Evolutionary conservation across 805 yeast species (phyloP), one percentile per base, ranked within the genome.

Genomic region (Wickerhamomyces bovis): DNA sequence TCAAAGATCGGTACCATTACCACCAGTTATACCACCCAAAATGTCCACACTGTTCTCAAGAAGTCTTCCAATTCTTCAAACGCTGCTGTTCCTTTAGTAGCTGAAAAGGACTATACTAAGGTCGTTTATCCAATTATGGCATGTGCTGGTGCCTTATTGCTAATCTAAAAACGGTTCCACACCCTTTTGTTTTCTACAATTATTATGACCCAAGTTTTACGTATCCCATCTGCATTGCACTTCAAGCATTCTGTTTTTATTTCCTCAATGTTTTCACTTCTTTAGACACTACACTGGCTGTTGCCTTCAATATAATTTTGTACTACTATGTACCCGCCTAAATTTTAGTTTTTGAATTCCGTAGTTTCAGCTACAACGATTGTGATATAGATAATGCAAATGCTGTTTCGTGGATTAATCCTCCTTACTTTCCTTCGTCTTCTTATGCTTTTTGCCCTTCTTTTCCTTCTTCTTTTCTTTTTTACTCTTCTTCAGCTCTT

Each of bases 1-100:
- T 43, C 44, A 9, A 23, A 15, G 4, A 26, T 26, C 13, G 26
- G 36, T 15, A 43, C 41, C n/a, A 10, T 36, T 6, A 36, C 36
- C n/a, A 36, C 44, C 12, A 36, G 30, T 16, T 43, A n/a, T 31
- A 43, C 44, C 18, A 23, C 44, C 10, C n/a, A 39, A 16, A 33
- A 30, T 11, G 15, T 36, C 28, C 36, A 36, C 21, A 25, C 44
- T 12, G 18, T 38, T 20, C 22, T 39, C 2, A 19, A 15, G 18
- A 26, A 36, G 19, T 11, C n/a, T 2, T 33, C 36, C 26, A 43
- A 39, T n/a, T 13, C 41, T 9, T 36, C 36, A 15, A 39, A 22
- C 10, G 44, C 41, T 15, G 41, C 18, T 36, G 41, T 25, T 6
- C 15, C 28, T 5, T 11, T 33, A 13, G 28, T 25, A 10, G 20